These are phyloP conservation scores for Metschnikowia arizonensis DNA, from an alignment of 805 yeast species.

Conservation along the genomic window DNA sequence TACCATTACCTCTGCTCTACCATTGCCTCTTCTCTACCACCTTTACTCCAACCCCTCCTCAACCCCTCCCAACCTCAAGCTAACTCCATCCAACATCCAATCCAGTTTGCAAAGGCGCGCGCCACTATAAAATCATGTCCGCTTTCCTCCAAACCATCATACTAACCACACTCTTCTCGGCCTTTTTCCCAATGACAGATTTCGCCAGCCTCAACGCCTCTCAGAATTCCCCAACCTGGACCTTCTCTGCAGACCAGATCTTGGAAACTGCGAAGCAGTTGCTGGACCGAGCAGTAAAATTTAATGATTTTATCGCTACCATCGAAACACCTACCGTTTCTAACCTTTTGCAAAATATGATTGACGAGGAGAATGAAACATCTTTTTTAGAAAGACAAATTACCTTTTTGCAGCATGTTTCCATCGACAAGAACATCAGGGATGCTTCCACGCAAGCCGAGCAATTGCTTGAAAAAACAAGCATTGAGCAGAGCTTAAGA, in stretches of 20 bases:
- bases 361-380: constrained; percentile 48
- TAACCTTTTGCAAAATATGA: constrained; percentile 50
- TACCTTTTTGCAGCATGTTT: constrained; percentile 70
- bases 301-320: constrained; percentile 54
- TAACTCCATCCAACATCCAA: too few relatives aligned
- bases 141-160: background rate
- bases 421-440: constrained; percentile 58
- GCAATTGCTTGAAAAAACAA: constrained; percentile 49
- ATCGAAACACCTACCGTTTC: constrained; percentile 51
- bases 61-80: too few relatives aligned
- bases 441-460: constrained; percentile 68
- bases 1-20: too few relatives aligned
- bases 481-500: constrained; percentile 63
- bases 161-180: background rate
- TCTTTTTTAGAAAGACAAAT: constrained; percentile 47
- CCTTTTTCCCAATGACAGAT: background rate
- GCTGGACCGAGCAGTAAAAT: constrained; percentile 39
- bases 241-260: constrained; percentile 51
- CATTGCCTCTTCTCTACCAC: too few relatives aligned
- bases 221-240: constrained; percentile 48
- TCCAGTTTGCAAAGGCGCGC: background rate
- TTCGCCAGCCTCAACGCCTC: constrained; percentile 2
- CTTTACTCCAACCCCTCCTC: too few relatives aligned
- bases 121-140: constrained; percentile 1
- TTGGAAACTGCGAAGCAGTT: constrained; percentile 33